Conservation (phyloP, 768 basidiomycete species). For the Mrakia gelida region DNA sequence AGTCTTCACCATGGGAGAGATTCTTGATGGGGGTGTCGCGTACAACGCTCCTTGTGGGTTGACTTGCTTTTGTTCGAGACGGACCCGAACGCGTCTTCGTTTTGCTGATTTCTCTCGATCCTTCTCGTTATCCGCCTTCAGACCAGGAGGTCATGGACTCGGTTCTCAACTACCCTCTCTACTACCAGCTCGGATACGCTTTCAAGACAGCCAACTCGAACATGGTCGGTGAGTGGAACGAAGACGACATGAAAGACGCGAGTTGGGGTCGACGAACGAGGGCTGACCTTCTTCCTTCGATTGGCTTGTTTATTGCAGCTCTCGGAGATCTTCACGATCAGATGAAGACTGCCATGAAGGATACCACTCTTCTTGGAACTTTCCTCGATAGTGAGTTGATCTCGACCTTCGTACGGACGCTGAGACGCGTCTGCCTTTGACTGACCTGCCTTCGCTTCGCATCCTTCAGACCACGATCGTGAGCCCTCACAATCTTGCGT, state of each 20-base stretch:
- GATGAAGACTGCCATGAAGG: slow-evolving; percentile 22
- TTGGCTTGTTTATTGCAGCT: neutral
- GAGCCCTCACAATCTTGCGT: neutral
- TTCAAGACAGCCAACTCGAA: neutral
- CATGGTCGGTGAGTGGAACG: neutral
- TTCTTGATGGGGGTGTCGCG: slow-evolving; percentile 43
- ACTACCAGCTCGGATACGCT: slow-evolving; percentile 25
- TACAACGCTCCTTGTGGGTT: slow-evolving; percentile 25
- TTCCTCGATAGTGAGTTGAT: slow-evolving; percentile 21
- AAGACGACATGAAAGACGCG: neutral
- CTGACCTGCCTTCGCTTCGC: neutral
- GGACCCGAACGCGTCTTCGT: too few species aligned
- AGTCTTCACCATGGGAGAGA: slow-evolving; percentile 82
- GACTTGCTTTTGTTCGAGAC: too few species aligned
- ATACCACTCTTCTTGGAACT: slow-evolving; percentile 29
- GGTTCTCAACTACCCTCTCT: slow-evolving; percentile 29
- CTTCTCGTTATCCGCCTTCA: too few species aligned
- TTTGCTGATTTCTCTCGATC: too few species aligned
- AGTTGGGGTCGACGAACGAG: neutral
- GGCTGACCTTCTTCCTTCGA: neutral
- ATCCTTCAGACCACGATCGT: slow-evolving; percentile 19
- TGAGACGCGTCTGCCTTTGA: too few species aligned
- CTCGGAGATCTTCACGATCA: slow-evolving; percentile 13
- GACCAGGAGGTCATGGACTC: slow-evolving; percentile 19
- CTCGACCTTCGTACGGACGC: neutral